Evolutionary conservation across 306 rosid species (phyloP).

Genomic region (Arachis stenosperma): DNA sequence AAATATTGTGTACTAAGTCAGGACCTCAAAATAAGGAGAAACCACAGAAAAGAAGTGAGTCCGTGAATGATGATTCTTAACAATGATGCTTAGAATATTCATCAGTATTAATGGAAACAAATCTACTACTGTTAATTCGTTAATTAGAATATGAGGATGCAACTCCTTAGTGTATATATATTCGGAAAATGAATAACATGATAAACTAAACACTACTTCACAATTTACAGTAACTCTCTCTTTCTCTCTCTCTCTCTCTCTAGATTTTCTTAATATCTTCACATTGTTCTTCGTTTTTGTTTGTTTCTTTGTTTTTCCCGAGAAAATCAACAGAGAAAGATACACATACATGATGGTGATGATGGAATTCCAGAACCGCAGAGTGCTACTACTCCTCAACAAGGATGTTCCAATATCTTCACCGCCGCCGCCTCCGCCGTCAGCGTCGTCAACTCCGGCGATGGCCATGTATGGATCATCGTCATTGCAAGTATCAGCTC

Average conservation of each 20-base stretch:
- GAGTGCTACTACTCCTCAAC: conserved; percentile 34
- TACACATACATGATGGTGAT: neutral
- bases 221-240: too few relatives aligned
- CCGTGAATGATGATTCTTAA: too few relatives aligned
- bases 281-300: neutral
- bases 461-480: neutral
- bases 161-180: too few relatives aligned
- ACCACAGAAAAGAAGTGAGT: too few relatives aligned
- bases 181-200: too few relatives aligned
- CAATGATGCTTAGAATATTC: too few relatives aligned
- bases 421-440: neutral
- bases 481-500: neutral
- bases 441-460: neutral
- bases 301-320: neutral
- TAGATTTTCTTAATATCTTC: neutral
- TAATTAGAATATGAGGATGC: too few relatives aligned
- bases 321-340: neutral
- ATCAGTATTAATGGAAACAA: too few relatives aligned
- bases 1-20: too few relatives aligned
- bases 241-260: neutral
- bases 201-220: too few relatives aligned
- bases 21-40: too few relatives aligned
- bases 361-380: conserved; percentile 47
- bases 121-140: too few relatives aligned
- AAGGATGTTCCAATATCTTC: conserved; percentile 38